These are phyloP conservation scores for Fagopyrum homotropicum DNA, from an alignment of 148 eudicot genomes.

Conservation along the genomic window DNA sequence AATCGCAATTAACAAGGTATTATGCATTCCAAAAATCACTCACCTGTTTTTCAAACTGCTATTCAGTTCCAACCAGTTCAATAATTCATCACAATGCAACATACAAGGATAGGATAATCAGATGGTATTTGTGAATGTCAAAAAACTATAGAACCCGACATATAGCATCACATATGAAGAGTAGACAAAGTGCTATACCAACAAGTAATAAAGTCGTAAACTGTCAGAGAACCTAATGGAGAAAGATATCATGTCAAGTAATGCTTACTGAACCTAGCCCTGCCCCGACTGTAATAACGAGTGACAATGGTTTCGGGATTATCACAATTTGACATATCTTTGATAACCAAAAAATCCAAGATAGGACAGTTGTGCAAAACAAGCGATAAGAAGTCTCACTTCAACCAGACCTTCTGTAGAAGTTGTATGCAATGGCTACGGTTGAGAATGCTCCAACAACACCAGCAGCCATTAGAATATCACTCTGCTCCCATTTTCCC, in stretches of 20 bases:
- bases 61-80: neutral
- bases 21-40: neutral
- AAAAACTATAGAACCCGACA: neutral
- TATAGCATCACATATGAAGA: neutral
- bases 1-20: neutral
- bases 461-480: constrained; percentile 52
- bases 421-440: constrained; percentile 66
- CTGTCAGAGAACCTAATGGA: constrained; percentile 4
- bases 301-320: constrained; percentile 9
- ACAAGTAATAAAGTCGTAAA: neutral
- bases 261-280: constrained; percentile 12
- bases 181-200: neutral
- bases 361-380: neutral
- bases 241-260: neutral
- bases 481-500: constrained; percentile 69
- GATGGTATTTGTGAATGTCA: neutral
- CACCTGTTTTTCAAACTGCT: neutral
- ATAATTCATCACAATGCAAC: neutral
- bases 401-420: constrained; percentile 57
- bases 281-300: neutral
- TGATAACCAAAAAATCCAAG: neutral
- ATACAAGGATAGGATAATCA: neutral
- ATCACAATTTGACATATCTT: constrained; percentile 9
- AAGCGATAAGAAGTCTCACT: neutral
- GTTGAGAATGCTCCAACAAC: constrained; percentile 73